Conservation (phyloP, 371 early-diverging fungal genomes). For the Rhizopus sp. region DNA sequence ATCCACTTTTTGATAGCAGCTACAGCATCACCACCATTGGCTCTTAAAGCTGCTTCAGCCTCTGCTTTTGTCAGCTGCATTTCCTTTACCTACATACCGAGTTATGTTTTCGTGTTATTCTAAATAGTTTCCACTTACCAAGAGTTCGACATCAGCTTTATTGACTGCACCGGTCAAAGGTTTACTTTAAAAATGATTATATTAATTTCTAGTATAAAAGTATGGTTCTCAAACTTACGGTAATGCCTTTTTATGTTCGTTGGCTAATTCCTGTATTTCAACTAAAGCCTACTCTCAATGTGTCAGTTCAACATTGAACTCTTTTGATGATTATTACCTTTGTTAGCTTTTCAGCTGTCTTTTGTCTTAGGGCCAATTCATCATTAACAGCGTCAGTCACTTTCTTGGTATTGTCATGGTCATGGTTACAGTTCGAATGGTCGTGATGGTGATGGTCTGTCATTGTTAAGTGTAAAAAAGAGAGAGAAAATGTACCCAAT, state of each 20-base stretch:
- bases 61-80: conserved; percentile 41
- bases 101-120: background rate
- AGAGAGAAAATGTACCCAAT: background rate
- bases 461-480: conserved; percentile 2
- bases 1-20: conserved; percentile 43
- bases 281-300: conserved; percentile 7
- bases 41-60: conserved; percentile 45
- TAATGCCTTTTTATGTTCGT: conserved; percentile 15
- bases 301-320: background rate
- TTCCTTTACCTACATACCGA: conserved; percentile 27
- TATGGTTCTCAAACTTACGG: conserved; percentile 9
- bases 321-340: conserved; percentile 15
- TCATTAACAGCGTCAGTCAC: conserved; percentile 8
- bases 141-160: conserved; percentile 25
- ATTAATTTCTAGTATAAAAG: no score
- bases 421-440: conserved; percentile 30
- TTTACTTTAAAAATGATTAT: conserved; percentile 9
- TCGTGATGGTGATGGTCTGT: conserved; percentile 27
- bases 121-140: conserved; percentile 13
- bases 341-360: conserved; percentile 23
- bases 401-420: conserved; percentile 16
- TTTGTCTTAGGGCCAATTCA: conserved; percentile 16
- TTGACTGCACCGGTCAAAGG: conserved; percentile 10
- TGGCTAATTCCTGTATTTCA: conserved; percentile 21
- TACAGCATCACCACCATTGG: conserved; percentile 43